These are phyloP conservation scores for Rhodotorula diobovata DNA, from an alignment of 768 basidiomycete species.

Conservation along the genomic window DNA sequence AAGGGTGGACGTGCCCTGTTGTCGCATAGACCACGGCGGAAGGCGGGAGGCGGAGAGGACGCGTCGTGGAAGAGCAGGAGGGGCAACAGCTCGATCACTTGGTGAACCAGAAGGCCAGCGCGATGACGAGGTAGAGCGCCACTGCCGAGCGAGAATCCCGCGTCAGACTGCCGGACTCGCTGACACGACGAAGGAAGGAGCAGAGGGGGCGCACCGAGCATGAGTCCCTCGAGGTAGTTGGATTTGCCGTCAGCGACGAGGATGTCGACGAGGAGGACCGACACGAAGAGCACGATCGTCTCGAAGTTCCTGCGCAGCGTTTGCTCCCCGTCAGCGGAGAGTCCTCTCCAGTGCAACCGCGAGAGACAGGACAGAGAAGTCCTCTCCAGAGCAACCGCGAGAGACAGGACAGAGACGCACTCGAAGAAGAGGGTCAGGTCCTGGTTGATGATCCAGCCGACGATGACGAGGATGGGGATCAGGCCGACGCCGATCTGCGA, in stretches of 20 bases:
- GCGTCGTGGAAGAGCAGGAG: background rate
- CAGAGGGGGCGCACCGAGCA: slow-evolving; percentile 50
- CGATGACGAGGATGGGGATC: slow-evolving; percentile 76
- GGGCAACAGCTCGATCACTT: background rate
- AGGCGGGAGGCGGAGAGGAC: background rate
- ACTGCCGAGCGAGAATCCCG: slow-evolving; percentile 37
- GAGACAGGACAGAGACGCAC: background rate
- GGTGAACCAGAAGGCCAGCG: slow-evolving; percentile 57
- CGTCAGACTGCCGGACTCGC: no score
- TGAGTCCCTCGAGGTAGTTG: slow-evolving; percentile 88
- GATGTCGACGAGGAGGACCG: slow-evolving; percentile 80
- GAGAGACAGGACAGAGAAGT: background rate
- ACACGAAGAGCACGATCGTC: slow-evolving; percentile 80
- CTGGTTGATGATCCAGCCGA: slow-evolving; percentile 67
- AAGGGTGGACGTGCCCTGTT: no score
- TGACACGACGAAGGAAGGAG: no score
- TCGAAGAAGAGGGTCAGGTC: slow-evolving; percentile 45
- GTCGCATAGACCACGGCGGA: background rate
- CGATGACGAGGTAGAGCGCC: slow-evolving; percentile 73
- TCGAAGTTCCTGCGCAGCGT: slow-evolving; percentile 59
- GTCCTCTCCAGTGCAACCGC: background rate
- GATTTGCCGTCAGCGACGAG: slow-evolving; percentile 69
- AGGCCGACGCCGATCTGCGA: slow-evolving; percentile 46
- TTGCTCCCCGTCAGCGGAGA: slow-evolving; percentile 44
- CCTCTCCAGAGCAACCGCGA: background rate